These are phyloP conservation scores for Fusarium mundagurra DNA, from an alignment of 2,329 filamentous ascomycete genomes.

Conservation along the genomic window DNA sequence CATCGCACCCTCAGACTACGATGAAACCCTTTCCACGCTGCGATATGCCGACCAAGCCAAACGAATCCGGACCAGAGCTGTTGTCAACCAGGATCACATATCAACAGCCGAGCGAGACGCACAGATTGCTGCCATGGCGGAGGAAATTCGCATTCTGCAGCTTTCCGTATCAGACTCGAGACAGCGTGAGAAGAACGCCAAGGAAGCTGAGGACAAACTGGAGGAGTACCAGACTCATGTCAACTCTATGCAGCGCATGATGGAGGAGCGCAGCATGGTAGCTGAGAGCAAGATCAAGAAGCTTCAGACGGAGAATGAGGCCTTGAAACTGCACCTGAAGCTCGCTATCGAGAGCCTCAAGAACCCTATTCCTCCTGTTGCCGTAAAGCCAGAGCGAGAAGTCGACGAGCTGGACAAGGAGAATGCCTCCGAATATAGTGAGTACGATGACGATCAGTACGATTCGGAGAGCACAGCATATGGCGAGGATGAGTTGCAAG, in stretches of 20 bases:
- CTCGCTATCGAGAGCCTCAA: conserved; percentile 86
- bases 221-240: conserved; percentile 97
- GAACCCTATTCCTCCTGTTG: conserved; percentile 82
- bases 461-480: conserved; percentile 58
- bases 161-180: conserved; percentile 74
- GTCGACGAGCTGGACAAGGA: conserved; percentile 51
- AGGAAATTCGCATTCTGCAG: conserved; percentile 89
- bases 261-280: conserved; percentile 93
- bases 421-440: conserved; percentile 62
- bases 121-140: conserved; percentile 93
- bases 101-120: conserved; percentile 93
- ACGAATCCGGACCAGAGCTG: conserved; percentile 91
- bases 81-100: conserved; percentile 95
- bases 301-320: conserved; percentile 89
- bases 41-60: conserved; percentile 98
- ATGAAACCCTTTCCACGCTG: conserved; percentile 94
- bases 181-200: conserved; percentile 78
- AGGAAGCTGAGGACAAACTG: conserved; percentile 81
- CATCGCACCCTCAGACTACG: conserved; percentile 94
- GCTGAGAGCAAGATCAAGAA: conserved; percentile 94
- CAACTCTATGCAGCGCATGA: conserved; percentile 87
- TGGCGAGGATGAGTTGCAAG: conserved; percentile 73
- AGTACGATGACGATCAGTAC: conserved; percentile 66
- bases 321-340: conserved; percentile 85
- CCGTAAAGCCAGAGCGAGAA: conserved; percentile 48